Base-by-base conservation (phyloP, 108 stramenopile genomes). In the Aureococcus anophagefferens region DNA sequence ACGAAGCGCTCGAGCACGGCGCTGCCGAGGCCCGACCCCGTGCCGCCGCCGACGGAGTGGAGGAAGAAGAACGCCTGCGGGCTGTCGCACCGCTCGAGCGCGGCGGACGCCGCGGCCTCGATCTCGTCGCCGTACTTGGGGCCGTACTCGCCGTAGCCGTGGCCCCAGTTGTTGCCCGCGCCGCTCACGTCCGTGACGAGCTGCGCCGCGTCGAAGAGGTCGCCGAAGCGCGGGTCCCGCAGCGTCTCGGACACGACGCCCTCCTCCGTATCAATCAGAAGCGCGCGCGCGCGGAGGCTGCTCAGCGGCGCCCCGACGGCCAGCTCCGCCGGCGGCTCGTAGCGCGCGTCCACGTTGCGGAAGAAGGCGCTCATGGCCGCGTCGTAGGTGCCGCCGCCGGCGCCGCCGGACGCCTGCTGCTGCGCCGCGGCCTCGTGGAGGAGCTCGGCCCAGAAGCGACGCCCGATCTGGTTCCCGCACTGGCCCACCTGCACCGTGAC, bases 21-120 rank as follows among this genome's bases (percentile, higher is more conserved):
- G 13, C 82, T 80, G 25, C 87, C 87, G 30, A 87, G 79, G 4
- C 87, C 87, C 44, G 84, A 85, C n/a, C 87, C 87, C 0, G 87
- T 87, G 13, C 87, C 87, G 30, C 87, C 87, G 36, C 87, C 85
- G 67, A 84, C 37, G 11, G 84, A 85, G 44, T 87, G 85, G 67
- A 86, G 35, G 17, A 87, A 62, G 59, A 87, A 83, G 66, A 86
- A 86, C 33, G 79, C 70, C 79, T 87, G 86, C 46, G 84, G 77
- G 21, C 81, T 80, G 35, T 87, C 85, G 69, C 86, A 87, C 16
- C 33, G 18, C 74, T 87, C 86, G 4, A 72, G 71, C 64, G 78
- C 75, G 13, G 62, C n/a, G 4, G 78, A 45, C 28, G 82, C 62
- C 18, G 78, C 66, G 78, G 83, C 81, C 36, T 81, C 63, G 13